Conservation (phyloP, 106 monocot species). For the Narthecium ossifragum region DNA sequence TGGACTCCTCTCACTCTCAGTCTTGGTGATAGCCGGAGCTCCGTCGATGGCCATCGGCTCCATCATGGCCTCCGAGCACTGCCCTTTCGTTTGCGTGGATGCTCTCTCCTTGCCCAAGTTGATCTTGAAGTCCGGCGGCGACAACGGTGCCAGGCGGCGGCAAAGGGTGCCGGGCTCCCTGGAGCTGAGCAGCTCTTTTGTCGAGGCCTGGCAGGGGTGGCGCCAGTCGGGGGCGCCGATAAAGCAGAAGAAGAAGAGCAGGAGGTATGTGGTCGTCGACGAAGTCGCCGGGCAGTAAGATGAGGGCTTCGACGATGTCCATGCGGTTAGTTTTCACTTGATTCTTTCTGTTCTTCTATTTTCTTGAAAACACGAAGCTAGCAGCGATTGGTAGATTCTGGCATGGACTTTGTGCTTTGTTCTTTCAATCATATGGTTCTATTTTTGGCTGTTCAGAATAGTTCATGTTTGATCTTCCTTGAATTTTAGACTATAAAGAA, state of each 20-base stretch:
- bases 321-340: conserved; percentile 42
- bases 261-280: conserved; percentile 26
- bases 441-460: background rate
- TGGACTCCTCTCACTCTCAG: too few species aligned
- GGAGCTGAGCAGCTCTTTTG: conserved; percentile 47
- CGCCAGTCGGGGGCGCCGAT: conserved; percentile 1
- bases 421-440: background rate
- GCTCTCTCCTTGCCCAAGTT: too few species aligned
- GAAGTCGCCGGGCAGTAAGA: conserved; percentile 85
- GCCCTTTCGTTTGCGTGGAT: conserved; percentile 12
- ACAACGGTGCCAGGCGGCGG: background rate
- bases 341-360: too few species aligned
- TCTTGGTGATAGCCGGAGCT: too few species aligned
- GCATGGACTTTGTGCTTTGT: background rate
- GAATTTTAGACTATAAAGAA: background rate
- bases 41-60: conserved; percentile 34
- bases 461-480: background rate
- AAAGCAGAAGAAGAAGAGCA: conserved; percentile 18
- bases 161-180: conserved; percentile 4
- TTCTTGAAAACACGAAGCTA: background rate
- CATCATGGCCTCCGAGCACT: conserved; percentile 18
- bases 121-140: conserved; percentile 8
- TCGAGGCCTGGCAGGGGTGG: conserved; percentile 13
- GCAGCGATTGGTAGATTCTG: background rate
- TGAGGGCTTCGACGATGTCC: conserved; percentile 71